phyloP scores from a whole-genome alignment of 257 asterid species.

The Galeopsis tetrahit region DNA sequence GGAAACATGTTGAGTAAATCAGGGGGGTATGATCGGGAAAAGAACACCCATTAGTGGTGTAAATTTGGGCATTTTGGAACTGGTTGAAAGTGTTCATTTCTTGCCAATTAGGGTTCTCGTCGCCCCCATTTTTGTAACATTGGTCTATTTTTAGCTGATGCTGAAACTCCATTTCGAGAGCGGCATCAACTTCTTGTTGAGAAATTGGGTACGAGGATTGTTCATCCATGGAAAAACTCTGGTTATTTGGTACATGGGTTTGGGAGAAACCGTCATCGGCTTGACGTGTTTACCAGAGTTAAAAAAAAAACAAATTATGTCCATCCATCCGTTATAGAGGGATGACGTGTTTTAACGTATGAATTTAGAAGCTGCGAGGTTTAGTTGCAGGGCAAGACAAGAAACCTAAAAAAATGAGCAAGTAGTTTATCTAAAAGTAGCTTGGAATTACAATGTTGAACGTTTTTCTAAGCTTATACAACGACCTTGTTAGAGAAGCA shows the following conservation, averaged over 20 bases:
- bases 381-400: conserved; percentile 41
- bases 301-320: no score
- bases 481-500: conserved; percentile 14
- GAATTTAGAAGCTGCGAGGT: conserved; percentile 21
- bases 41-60: conserved; percentile 26
- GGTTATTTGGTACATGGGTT: conserved; percentile 39
- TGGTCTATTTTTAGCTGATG: conserved; percentile 57
- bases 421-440: conserved; percentile 23
- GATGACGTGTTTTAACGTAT: background rate
- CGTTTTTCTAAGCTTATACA: conserved; percentile 15
- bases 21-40: conserved; percentile 41
- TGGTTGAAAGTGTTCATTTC: conserved; percentile 41
- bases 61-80: conserved; percentile 32
- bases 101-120: conserved; percentile 54
- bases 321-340: background rate
- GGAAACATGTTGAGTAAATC: conserved; percentile 76
- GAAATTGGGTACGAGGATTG: conserved; percentile 35
- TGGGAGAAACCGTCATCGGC: conserved; percentile 55
- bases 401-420: conserved; percentile 34
- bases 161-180: conserved; percentile 71
- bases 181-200: conserved; percentile 40
- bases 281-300: no score
- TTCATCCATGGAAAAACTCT: conserved; percentile 51
- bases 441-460: conserved; percentile 24
- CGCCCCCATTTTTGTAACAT: conserved; percentile 38